phyloP scores from a whole-genome alignment of 2,329 filamentous ascomycete species.

The Grosmannia clavigera region DNA sequence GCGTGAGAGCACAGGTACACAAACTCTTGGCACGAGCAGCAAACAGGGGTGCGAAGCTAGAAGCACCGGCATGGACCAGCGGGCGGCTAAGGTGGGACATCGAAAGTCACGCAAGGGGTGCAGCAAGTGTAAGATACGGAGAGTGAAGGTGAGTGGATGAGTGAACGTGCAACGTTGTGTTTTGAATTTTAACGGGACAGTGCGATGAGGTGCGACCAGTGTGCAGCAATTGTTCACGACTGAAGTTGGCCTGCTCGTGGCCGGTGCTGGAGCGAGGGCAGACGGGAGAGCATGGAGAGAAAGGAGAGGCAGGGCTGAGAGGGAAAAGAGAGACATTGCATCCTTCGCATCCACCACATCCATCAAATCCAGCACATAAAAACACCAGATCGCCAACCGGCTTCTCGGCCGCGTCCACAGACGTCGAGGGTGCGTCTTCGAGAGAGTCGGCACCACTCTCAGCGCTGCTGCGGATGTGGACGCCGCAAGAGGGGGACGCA shows the following conservation, averaged over 20 bases:
- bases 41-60: no score
- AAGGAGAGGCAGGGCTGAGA: neutral
- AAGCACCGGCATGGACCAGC: neutral
- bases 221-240: slow-evolving; percentile 16
- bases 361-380: no score
- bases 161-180: neutral
- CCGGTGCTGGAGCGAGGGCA: neutral
- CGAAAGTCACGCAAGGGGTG: slow-evolving; percentile 21
- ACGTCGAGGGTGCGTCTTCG: neutral
- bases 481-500: neutral
- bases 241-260: slow-evolving; percentile 15
- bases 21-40: no score
- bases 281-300: neutral
- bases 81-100: slow-evolving; percentile 17
- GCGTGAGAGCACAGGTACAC: no score
- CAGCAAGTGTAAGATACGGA: slow-evolving; percentile 17
- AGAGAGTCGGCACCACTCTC: neutral
- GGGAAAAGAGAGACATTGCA: neutral
- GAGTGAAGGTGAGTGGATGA: slow-evolving; percentile 15
- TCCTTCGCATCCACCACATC: no score
- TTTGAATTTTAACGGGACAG: neutral
- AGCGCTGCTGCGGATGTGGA: slow-evolving; percentile 7
- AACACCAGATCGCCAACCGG: neutral
- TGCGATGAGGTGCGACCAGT: slow-evolving; percentile 16
- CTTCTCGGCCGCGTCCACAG: neutral